These are phyloP conservation scores for Podaxis sp. DNA, from an alignment of 768 basidiomycete species.

Conservation along the genomic window DNA sequence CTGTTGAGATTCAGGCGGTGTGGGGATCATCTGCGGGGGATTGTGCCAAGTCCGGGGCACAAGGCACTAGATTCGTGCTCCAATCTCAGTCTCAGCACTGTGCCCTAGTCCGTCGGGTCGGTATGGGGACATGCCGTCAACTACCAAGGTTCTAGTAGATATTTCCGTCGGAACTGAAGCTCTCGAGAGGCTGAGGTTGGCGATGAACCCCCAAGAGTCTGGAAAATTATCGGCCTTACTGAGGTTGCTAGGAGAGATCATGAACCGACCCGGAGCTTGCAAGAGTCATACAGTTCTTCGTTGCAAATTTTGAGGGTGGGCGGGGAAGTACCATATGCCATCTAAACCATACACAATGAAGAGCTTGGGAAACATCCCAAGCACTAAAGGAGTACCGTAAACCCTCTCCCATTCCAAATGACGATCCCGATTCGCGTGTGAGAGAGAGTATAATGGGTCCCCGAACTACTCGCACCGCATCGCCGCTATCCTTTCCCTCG, in stretches of 20 bases:
- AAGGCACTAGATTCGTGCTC: not conserved
- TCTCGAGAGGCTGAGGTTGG: not conserved
- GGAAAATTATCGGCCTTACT: not conserved
- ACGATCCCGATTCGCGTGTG: not conserved
- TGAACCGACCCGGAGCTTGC: not conserved
- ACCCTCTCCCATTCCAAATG: not conserved
- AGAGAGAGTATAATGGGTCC: not conserved
- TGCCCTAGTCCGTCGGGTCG: not conserved
- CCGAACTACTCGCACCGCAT: constrained; percentile 1
- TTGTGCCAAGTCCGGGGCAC: not conserved
- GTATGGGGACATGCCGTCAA: not conserved
- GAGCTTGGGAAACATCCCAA: not conserved
- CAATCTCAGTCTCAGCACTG: not conserved
- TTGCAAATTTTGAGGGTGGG: not conserved
- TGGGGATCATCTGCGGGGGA: too few relatives aligned
- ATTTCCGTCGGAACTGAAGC: not conserved
- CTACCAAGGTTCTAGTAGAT: not conserved
- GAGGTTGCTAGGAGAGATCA: not conserved
- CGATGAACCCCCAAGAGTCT: not conserved
- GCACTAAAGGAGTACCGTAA: constrained; percentile 1
- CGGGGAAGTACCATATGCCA: not conserved
- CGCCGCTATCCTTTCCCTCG: not conserved
- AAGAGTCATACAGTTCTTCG: not conserved
- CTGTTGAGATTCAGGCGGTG: too few relatives aligned
- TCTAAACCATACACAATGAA: not conserved